Percentiles rank a stretch among this genome's conserved stretches.
phyloP scores from a whole-genome alignment of 179 eudicot genomes.

The Spinacia oleracea region DNA sequence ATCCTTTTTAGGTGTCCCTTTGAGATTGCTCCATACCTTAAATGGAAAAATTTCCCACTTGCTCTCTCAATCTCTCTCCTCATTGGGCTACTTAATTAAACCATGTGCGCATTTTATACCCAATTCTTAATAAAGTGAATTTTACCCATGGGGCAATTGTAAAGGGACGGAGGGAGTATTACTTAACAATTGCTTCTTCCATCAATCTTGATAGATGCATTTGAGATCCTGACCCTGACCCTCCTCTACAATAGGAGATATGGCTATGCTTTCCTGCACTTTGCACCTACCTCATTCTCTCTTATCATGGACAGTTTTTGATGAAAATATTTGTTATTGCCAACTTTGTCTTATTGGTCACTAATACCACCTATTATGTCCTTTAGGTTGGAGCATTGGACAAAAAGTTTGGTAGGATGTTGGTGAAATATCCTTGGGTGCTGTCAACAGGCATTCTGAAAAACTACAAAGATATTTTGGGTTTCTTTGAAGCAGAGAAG shows the following conservation, averaged over 20 bases:
- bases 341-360: constrained; percentile 16
- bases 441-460: constrained; percentile 60
- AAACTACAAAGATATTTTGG: constrained; percentile 51
- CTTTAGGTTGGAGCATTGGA: constrained; percentile 51
- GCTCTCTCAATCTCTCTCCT: too few relatives aligned
- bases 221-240: background rate
- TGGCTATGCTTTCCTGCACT: background rate
- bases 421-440: constrained; percentile 89
- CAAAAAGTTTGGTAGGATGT: constrained; percentile 49
- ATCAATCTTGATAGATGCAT: background rate
- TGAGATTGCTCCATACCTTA: too few relatives aligned
- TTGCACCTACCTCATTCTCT: background rate
- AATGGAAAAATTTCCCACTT: too few relatives aligned
- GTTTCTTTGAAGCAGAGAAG: constrained; percentile 59
- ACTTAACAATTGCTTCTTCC: background rate
- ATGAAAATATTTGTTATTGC: background rate
- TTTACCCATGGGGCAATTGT: too few relatives aligned
- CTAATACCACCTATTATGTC: background rate
- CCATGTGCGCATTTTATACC: too few relatives aligned
- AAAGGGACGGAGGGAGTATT: too few relatives aligned
- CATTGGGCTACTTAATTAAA: too few relatives aligned
- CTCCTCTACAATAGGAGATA: background rate
- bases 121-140: too few relatives aligned
- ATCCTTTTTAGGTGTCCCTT: too few relatives aligned
- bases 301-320: background rate